Percentiles rank a stretch among this genome's conserved stretches.
Evolutionary conservation across 2,329 filamentous ascomycete genomes (phyloP).

Genomic region (Ilyonectria destructans): DNA sequence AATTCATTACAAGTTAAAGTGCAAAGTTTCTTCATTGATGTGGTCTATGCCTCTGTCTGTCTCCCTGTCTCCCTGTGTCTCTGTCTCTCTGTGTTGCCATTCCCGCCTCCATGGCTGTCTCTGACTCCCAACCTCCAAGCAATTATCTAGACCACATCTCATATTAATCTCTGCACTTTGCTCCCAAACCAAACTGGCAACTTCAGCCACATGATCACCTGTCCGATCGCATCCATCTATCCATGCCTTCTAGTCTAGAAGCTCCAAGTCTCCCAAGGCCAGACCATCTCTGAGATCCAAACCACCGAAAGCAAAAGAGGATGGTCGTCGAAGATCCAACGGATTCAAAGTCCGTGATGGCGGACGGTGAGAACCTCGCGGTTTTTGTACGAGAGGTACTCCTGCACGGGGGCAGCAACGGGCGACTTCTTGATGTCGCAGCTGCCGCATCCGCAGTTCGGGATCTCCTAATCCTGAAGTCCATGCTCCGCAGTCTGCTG

Average conservation of each 20-base stretch:
- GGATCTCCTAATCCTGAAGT: constrained; percentile 14
- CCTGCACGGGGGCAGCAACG: constrained; percentile 14
- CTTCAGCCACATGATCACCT: background rate
- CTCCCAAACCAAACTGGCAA: background rate
- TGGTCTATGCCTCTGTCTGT: background rate
- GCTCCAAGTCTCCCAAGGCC: background rate
- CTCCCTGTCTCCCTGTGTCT: background rate
- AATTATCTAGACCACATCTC: background rate
- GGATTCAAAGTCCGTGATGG: background rate
- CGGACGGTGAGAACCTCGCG: background rate
- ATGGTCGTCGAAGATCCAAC: background rate
- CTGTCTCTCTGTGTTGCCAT: background rate
- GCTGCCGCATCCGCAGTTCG: constrained; percentile 12
- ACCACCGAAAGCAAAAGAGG: background rate
- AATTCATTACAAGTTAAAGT: constrained; percentile 3
- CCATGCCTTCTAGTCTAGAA: background rate
- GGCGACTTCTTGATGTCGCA: constrained; percentile 33
- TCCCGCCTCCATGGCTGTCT: background rate
- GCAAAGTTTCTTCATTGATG: constrained; percentile 13
- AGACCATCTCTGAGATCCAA: background rate
- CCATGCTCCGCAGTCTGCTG: constrained; percentile 28
- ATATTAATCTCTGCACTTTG: background rate
- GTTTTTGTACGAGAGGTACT: background rate
- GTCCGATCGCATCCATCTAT: background rate
- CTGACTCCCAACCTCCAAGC: background rate